phyloP scores from a whole-genome alignment of 1,284 basidiomycete species.

The Cutaneotrichosporon sp. region DNA sequence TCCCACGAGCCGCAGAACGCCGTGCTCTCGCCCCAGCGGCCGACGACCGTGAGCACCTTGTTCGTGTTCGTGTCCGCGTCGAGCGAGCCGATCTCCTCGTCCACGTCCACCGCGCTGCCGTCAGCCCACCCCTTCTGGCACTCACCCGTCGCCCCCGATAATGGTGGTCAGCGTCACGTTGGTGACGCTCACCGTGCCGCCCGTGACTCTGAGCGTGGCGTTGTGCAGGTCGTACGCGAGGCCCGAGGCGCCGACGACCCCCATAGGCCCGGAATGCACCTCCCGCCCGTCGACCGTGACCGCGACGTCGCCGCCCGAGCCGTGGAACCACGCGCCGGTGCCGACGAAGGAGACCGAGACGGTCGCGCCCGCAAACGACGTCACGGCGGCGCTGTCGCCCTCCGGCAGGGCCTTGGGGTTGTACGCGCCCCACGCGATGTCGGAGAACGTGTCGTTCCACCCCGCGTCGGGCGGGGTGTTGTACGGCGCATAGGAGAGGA shows the following conservation, averaged over 20 bases:
- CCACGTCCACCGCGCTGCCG: background rate
- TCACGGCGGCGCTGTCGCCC: background rate
- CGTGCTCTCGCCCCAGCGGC: background rate
- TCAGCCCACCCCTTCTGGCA: background rate
- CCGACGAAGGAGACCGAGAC: slow-evolving; percentile 9
- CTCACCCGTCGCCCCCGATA: slow-evolving; percentile 4
- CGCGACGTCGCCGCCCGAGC: background rate
- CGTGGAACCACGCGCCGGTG: slow-evolving; percentile 9
- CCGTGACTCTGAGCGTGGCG: background rate
- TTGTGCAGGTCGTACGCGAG: background rate
- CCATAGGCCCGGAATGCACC: background rate
- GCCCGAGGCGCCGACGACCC: background rate
- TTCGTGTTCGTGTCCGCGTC: background rate
- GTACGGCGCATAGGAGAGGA: background rate
- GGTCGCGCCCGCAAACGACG: background rate
- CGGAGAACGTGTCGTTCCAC: slow-evolving; percentile 10
- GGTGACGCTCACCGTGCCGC: background rate
- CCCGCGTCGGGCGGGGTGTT: background rate
- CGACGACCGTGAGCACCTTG: background rate
- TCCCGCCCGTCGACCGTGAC: background rate
- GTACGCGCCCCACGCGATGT: background rate
- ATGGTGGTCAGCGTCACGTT: background rate
- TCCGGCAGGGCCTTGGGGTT: background rate
- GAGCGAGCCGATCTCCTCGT: background rate
- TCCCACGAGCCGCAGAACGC: background rate